Evolutionary conservation across 257 asterid genomes (phyloP).

Genomic region (Gentiana macrophylla): DNA sequence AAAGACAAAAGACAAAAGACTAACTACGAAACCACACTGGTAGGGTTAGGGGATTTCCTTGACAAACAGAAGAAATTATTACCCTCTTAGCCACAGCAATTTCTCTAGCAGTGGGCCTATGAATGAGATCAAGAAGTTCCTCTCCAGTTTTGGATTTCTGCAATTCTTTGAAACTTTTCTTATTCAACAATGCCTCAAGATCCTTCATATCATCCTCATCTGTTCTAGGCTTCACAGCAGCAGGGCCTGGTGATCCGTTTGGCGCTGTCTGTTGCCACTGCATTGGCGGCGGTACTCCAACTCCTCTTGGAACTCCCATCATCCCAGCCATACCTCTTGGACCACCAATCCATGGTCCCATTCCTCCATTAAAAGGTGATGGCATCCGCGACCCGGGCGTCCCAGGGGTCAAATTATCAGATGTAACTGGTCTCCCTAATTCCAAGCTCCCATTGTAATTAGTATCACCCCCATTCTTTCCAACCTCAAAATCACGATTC

Average conservation of each 20-base stretch:
- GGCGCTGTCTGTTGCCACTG: constrained; percentile 48
- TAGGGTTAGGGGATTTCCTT: neutral
- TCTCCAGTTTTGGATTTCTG: constrained; percentile 94
- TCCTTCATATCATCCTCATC: constrained; percentile 97
- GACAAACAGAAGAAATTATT: constrained; percentile 4
- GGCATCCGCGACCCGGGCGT: constrained; percentile 21
- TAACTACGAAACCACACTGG: neutral
- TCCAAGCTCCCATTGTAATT: constrained; percentile 37
- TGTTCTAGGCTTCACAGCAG: constrained; percentile 59
- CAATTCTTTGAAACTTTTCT: constrained; percentile 77
- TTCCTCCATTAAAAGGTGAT: constrained; percentile 33
- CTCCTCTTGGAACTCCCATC: constrained; percentile 84
- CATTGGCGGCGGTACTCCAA: constrained; percentile 90
- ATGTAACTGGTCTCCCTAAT: constrained; percentile 35
- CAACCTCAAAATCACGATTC: constrained; percentile 24
- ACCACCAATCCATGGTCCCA: constrained; percentile 63
- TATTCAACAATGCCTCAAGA: constrained; percentile 76
- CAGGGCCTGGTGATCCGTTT: constrained; percentile 24
- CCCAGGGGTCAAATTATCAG: constrained; percentile 46
- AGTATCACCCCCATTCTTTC: constrained; percentile 25
- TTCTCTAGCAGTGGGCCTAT: constrained; percentile 90
- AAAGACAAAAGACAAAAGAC: neutral
- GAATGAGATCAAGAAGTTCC: constrained; percentile 92
- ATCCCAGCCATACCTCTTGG: constrained; percentile 68
- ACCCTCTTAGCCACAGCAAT: constrained; percentile 91